phyloP scores from a whole-genome alignment of 805 yeast genomes.

The Yamadazyma insecticola region DNA sequence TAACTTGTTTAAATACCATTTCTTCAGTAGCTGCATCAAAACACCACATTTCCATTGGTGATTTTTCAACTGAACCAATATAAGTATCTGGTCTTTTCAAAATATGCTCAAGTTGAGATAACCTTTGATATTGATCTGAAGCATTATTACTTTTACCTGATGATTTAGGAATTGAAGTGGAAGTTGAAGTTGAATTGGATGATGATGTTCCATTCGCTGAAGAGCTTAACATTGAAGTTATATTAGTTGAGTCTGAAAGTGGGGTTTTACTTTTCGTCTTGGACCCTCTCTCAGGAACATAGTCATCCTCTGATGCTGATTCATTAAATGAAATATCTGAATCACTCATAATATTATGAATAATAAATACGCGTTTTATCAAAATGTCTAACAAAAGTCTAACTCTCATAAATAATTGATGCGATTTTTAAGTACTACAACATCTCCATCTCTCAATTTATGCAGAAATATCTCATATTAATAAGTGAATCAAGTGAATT shows the following conservation, averaged over 20 bases:
- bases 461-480: too few relatives aligned
- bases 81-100: slow-evolving; percentile 97
- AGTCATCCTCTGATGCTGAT: slow-evolving; percentile 9
- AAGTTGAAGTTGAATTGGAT: slow-evolving; percentile 3
- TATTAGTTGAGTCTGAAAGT: slow-evolving; percentile 21
- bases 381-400: too few relatives aligned
- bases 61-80: slow-evolving; percentile 88
- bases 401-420: too few relatives aligned
- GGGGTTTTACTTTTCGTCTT: slow-evolving; percentile 13
- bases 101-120: slow-evolving; percentile 93
- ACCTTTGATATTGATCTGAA: slow-evolving; percentile 82
- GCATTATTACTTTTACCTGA: slow-evolving; percentile 22
- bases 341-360: too few relatives aligned
- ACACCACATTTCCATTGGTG: slow-evolving; percentile 81
- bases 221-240: slow-evolving; percentile 7
- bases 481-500: too few relatives aligned
- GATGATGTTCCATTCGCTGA: not conserved
- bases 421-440: too few relatives aligned
- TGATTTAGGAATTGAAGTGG: slow-evolving; percentile 5
- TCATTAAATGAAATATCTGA: slow-evolving; percentile 12
- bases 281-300: slow-evolving; percentile 10
- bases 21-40: slow-evolving; percentile 47
- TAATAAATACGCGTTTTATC: too few relatives aligned
- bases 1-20: slow-evolving; percentile 55
- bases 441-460: too few relatives aligned